A percentile compares a stretch with the other conserved stretches of the same genome.
These are phyloP conservation scores for Gnomoniopsis smithogilvyi DNA, from an alignment of 2,329 filamentous ascomycete genomes.

Conservation along the genomic window DNA sequence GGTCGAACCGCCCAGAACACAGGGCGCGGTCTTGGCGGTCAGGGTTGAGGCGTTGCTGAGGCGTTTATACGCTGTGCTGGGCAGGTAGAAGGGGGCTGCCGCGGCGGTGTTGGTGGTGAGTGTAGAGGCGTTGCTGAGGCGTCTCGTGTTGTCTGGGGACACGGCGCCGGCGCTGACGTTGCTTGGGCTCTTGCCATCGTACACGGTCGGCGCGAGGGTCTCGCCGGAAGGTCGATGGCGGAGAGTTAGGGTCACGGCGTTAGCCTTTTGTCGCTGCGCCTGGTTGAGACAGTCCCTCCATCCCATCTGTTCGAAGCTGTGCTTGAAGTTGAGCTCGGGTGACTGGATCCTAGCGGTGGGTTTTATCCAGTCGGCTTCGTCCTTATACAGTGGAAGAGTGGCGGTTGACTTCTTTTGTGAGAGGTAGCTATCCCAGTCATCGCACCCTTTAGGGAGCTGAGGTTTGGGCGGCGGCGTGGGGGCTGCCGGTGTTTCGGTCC, in stretches of 20 bases:
- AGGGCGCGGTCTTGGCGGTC: slow-evolving; percentile 2
- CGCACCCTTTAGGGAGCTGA: slow-evolving; percentile 6
- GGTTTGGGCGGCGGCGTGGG: slow-evolving; percentile 17
- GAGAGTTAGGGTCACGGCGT: neutral
- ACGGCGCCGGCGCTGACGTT: neutral
- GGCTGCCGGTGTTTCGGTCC: slow-evolving; percentile 4
- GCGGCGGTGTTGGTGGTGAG: slow-evolving; percentile 10
- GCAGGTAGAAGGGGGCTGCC: neutral
- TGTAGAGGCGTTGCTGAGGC: slow-evolving; percentile 10
- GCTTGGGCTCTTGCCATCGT: neutral
- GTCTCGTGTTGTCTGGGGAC: neutral
- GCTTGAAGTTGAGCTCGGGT: slow-evolving; percentile 3
- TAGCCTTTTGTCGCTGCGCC: neutral
- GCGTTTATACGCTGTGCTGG: neutral
- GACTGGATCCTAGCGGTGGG: neutral
- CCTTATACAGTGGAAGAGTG: neutral
- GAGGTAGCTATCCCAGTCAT: slow-evolving; percentile 17
- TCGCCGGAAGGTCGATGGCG: neutral
- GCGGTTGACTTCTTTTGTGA: slow-evolving; percentile 10
- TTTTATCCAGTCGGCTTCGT: neutral
- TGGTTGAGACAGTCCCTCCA: slow-evolving; percentile 8
- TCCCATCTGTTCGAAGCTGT: slow-evolving; percentile 3
- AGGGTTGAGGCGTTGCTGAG: slow-evolving; percentile 9
- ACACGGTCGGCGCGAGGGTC: neutral
- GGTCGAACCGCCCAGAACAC: neutral